These are phyloP conservation scores for Phytopythium delawarense DNA, from an alignment of 352 stramenopile species.

Conservation along the genomic window DNA sequence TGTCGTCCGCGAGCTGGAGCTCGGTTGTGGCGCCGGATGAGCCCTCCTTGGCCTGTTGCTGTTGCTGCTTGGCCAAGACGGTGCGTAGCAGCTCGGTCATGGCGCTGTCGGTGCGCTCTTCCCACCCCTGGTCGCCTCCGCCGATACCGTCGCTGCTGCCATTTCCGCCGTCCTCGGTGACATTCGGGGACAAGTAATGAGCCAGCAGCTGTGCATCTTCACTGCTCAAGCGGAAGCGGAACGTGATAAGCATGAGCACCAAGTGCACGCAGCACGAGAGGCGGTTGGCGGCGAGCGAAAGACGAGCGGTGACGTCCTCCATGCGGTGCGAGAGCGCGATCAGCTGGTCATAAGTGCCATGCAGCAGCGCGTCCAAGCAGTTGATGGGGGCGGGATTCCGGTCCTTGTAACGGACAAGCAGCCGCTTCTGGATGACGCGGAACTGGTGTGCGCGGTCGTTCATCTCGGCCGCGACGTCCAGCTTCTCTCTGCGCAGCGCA, in stretches of 20 bases:
- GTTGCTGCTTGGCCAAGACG: slow-evolving; percentile 54
- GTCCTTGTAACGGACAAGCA: slow-evolving; percentile 90
- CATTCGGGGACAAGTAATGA: slow-evolving; percentile 61
- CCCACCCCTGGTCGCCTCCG: slow-evolving; percentile 73
- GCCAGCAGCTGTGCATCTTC: slow-evolving; percentile 57
- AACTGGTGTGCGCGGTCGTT: slow-evolving; percentile 88
- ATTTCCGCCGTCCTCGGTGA: slow-evolving; percentile 38
- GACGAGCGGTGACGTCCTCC: slow-evolving; percentile 47
- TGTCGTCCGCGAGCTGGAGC: slow-evolving; percentile 71
- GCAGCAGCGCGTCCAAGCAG: slow-evolving; percentile 79
- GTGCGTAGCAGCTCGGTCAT: slow-evolving; percentile 87
- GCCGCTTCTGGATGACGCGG: slow-evolving; percentile 86
- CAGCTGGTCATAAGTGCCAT: slow-evolving; percentile 85
- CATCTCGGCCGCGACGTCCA: slow-evolving; percentile 55
- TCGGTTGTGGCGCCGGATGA: slow-evolving; percentile 28
- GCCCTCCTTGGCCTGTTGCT: slow-evolving; percentile 16
- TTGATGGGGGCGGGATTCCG: slow-evolving; percentile 76
- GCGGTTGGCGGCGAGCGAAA: slow-evolving; percentile 52
- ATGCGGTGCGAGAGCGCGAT: slow-evolving; percentile 69
- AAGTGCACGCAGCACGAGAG: slow-evolving; percentile 75
- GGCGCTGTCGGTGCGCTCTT: slow-evolving; percentile 77
- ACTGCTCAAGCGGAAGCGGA: slow-evolving; percentile 74
- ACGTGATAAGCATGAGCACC: slow-evolving; percentile 77
- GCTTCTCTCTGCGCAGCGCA: slow-evolving; percentile 50
- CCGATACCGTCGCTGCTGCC: slow-evolving; percentile 22